A percentile compares a stretch with the other conserved stretches of the same genome.
Evolutionary conservation across 768 basidiomycete genomes (phyloP).

Genomic region (Xerocomellus intermedius): DNA sequence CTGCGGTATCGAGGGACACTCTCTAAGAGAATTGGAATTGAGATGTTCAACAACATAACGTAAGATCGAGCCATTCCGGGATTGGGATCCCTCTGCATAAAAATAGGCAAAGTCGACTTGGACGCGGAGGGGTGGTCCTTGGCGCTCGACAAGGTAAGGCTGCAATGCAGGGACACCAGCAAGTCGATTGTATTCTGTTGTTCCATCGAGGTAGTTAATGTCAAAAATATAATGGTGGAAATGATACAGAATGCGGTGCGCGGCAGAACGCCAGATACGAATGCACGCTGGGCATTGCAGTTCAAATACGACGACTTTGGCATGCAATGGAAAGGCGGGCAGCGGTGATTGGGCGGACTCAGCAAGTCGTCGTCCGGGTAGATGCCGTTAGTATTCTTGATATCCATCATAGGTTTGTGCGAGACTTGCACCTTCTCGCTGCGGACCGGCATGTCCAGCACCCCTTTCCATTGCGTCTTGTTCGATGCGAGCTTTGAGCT

Average conservation of each 20-base stretch:
- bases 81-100: background rate
- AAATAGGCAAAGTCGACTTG: background rate
- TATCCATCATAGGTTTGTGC: background rate
- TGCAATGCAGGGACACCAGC: slow-evolving; percentile 27
- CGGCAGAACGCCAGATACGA: slow-evolving; percentile 38
- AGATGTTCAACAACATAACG: background rate
- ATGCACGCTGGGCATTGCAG: slow-evolving; percentile 34
- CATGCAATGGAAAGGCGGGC: slow-evolving; percentile 34
- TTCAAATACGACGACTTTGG: slow-evolving; percentile 39
- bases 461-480: slow-evolving; percentile 11
- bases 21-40: too few relatives aligned
- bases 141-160: background rate
- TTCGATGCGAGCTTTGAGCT: slow-evolving; percentile 30
- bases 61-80: background rate
- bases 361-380: background rate
- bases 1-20: too few relatives aligned
- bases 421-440: background rate
- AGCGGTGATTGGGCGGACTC: slow-evolving; percentile 32
- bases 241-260: slow-evolving; percentile 33
- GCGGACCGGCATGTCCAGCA: slow-evolving; percentile 11
- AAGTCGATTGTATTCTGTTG: background rate
- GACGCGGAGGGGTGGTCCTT: background rate
- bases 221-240: background rate
- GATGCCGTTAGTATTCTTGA: background rate
- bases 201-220: too few relatives aligned